Evolutionary conservation across 768 basidiomycete species (phyloP), one percentile per base, ranked within the genome.

Genomic region (Sporobolomyces pararoseus): DNA sequence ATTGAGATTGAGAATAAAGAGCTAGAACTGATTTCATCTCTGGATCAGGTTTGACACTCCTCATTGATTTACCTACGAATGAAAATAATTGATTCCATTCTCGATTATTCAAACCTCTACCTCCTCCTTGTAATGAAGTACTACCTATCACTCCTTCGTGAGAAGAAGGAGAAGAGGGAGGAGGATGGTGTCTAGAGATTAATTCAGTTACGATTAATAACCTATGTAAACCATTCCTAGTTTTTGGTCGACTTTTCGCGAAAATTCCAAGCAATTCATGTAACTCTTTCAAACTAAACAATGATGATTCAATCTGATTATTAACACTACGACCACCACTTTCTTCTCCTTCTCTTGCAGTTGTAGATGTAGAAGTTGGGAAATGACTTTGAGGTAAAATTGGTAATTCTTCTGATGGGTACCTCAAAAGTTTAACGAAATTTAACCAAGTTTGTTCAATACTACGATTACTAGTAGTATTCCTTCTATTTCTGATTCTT

Each of bases 121-220:
- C 75, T 35, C 75, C 76, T 14, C 79, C 78, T 12, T 75, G 72
- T n/a, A n/a, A n/a, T n/a, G n/a, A n/a, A n/a, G n/a, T n/a, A n/a
- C n/a, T n/a, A n/a, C n/a, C n/a, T n/a, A n/a, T n/a, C n/a, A n/a
- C 21, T n/a, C 39, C 39, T 42, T 42, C 39, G 39, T 17, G 39
- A 42, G n/a, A n/a, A n/a, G 27, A 10, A n/a, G 27, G 49, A 50
- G 51, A 27, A n/a, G 25, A 53, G 9, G 9, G 13, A 27, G 49
- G 49, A 7, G 49, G n/a, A n/a, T 50, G 9, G 23, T 21, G 27
- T 14, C 51, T 59, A 5, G 72, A 59, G 34, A 73, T 52, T 10
- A 73, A 61, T 42, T 73, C 72, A 54, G 53, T 60, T 14, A 73
- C 62, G 62, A 73, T 65, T 55, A 73, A 68, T 3, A 73, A 50